Evolutionary conservation across 495 filamentous ascomycete species (phyloP), one percentile per base, ranked within the genome.

Genomic region (Pyrenula aspistea): DNA sequence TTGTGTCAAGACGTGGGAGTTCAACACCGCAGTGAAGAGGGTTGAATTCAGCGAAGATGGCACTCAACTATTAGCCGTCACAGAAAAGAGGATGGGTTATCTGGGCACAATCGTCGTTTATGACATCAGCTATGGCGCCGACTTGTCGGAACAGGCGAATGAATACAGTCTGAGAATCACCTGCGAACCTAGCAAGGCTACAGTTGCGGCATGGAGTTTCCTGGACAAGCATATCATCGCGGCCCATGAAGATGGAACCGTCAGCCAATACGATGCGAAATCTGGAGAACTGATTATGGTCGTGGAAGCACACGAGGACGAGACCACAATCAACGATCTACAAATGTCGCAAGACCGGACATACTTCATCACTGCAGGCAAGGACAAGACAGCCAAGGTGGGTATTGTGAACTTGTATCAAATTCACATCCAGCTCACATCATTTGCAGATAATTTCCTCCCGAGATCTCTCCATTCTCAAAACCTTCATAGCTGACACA

Each of bases 21-120:
- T 96, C 78, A 82, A 84, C 2, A 96, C 94, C 20, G 88, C 90
- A 48, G 89, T 98, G 61, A 96, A 97, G 82, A 81, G 93, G 58
- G 91, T 95, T 65, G 92, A 96, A 67, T 98, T 97, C 73, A 89
- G 81, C 62, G 86, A 93, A 57, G 93, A 98, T 74, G 93, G 91
- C 63, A 86, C 80, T 64, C 78, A 86, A 66, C 74, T 98, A 59
- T 73, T 98, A 58, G 91, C 89, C 48, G 90, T 98, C 60, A 98
- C 93, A 25, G 93, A 98, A 75, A 93, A 94, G 85, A 91, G 93
- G 64, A 94, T 92, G 84, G 93, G 93, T 56, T 88, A 88, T 68
- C 73, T 97, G 55, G 88, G 92, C 63, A 93, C 90, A 42, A 95
- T 97, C 63, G 89, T 88, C 22, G 89, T 96, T 25, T 77, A 95